phyloP scores from a whole-genome alignment of 2,329 filamentous ascomycete species.

The Beauveria bassiana region DNA sequence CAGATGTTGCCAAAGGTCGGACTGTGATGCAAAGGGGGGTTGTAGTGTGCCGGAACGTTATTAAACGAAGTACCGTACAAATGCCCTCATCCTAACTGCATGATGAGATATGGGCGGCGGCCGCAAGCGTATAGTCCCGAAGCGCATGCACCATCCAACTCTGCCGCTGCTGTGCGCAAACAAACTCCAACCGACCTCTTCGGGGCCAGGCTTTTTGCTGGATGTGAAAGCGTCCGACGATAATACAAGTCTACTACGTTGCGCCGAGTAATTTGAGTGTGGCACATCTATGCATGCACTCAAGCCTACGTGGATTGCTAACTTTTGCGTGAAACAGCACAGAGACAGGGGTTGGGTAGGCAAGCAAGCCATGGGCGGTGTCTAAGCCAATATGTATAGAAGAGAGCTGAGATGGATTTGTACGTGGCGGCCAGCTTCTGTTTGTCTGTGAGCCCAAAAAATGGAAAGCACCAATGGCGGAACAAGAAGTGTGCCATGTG shows the following conservation, averaged over 20 bases:
- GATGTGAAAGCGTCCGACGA: too few relatives aligned
- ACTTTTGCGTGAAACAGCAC: background rate
- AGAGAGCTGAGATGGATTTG: background rate
- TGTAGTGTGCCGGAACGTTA: background rate
- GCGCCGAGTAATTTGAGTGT: background rate
- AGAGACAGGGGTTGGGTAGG: background rate
- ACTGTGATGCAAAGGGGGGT: background rate
- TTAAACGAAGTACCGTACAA: background rate
- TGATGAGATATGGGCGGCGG: too few relatives aligned
- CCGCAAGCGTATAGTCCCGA: background rate
- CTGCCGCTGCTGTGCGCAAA: background rate
- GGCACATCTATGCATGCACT: background rate
- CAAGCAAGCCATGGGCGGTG: background rate
- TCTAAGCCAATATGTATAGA: background rate
- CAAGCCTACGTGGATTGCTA: background rate
- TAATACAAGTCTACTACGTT: background rate
- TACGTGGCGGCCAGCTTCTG: background rate
- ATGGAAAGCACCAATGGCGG: background rate
- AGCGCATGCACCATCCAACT: background rate
- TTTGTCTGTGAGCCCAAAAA: background rate
- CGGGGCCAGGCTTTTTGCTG: background rate
- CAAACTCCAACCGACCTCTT: background rate
- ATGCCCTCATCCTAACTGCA: too few relatives aligned
- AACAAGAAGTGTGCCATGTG: conserved; percentile 4
- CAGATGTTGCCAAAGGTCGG: background rate